Percentiles rank a stretch among this genome's conserved stretches.
Evolutionary conservation across 352 stramenopile species (phyloP).

Genomic region (Phytophthora cajani): DNA sequence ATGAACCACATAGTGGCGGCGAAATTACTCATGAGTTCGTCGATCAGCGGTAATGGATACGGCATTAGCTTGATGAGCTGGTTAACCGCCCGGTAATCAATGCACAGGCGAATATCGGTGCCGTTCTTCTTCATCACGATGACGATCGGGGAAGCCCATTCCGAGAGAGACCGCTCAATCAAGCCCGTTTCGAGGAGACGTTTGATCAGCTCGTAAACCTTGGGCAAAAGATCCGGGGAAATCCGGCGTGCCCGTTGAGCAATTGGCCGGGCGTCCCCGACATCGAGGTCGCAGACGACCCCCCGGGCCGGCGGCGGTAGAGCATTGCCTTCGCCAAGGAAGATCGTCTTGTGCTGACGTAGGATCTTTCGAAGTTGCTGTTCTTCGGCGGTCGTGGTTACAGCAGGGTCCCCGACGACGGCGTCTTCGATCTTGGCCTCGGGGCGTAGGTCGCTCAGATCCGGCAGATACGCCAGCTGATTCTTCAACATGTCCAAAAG

Average conservation of each 20-base stretch:
- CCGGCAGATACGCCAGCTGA: constrained; percentile 8
- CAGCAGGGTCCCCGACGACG: neutral
- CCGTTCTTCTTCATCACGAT: constrained; percentile 37
- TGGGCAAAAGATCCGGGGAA: neutral
- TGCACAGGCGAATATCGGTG: constrained; percentile 9
- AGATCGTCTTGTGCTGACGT: neutral
- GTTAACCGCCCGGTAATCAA: constrained; percentile 31
- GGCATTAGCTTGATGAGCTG: constrained; percentile 26
- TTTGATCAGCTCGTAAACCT: constrained; percentile 23
- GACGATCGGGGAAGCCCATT: constrained; percentile 19
- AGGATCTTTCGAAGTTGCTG: neutral
- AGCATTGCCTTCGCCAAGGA: constrained; percentile 6
- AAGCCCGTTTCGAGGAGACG: constrained; percentile 7
- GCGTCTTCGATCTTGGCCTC: neutral
- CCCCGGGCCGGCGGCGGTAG: constrained; percentile 11
- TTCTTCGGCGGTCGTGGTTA: neutral
- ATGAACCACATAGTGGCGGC: constrained; percentile 2
- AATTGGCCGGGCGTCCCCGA: constrained; percentile 10
- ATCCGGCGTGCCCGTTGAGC: constrained; percentile 7
- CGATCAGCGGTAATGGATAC: constrained; percentile 30
- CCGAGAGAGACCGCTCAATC: constrained; percentile 9
- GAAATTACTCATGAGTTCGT: constrained; percentile 25
- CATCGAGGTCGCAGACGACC: constrained; percentile 23
- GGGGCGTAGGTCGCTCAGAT: constrained; percentile 9
- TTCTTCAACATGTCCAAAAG: constrained; percentile 10